Percentiles rank a stretch among this genome's conserved stretches.
Evolutionary conservation across 164 flowering plant genomes (phyloP).

Genomic region (Chimonanthus salicifolius): DNA sequence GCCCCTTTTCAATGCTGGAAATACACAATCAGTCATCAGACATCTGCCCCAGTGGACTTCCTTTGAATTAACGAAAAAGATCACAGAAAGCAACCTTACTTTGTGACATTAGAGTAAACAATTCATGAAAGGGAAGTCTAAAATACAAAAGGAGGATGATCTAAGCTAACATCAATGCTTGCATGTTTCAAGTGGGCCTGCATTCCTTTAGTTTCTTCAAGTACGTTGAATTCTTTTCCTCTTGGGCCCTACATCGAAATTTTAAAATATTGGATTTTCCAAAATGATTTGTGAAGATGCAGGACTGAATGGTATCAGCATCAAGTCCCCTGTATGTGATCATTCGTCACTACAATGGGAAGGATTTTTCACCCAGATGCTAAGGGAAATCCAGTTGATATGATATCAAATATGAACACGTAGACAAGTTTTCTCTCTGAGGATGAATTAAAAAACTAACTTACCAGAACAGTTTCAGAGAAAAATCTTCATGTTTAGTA

Average conservation of each 20-base stretch:
- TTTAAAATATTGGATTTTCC: too few relatives aligned
- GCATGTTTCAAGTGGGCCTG: too few relatives aligned
- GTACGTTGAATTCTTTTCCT: too few relatives aligned
- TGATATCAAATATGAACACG: too few relatives aligned
- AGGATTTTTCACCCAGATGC: too few relatives aligned
- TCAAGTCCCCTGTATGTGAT: too few relatives aligned
- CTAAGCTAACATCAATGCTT: neutral
- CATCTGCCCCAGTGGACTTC: conserved; percentile 3
- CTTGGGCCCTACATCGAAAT: too few relatives aligned
- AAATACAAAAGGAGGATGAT: neutral
- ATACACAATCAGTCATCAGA: neutral
- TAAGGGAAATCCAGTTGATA: too few relatives aligned
- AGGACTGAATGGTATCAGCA: too few relatives aligned
- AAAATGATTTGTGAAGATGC: too few relatives aligned
- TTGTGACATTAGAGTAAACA: conserved; percentile 31
- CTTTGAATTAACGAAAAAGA: conserved; percentile 11
- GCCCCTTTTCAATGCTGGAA: conserved; percentile 70
- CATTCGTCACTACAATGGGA: too few relatives aligned
- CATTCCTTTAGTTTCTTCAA: too few relatives aligned
- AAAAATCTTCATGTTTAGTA: conserved; percentile 27
- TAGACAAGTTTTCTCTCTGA: neutral
- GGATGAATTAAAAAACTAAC: neutral
- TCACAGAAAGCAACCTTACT: neutral
- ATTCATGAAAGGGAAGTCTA: conserved; percentile 3
- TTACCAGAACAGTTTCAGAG: conserved; percentile 60